Percentiles rank a stretch among this genome's conserved stretches.
These are phyloP conservation scores for Zygnema cylindricum DNA, from an alignment of 139 green algal species.

Conservation along the genomic window DNA sequence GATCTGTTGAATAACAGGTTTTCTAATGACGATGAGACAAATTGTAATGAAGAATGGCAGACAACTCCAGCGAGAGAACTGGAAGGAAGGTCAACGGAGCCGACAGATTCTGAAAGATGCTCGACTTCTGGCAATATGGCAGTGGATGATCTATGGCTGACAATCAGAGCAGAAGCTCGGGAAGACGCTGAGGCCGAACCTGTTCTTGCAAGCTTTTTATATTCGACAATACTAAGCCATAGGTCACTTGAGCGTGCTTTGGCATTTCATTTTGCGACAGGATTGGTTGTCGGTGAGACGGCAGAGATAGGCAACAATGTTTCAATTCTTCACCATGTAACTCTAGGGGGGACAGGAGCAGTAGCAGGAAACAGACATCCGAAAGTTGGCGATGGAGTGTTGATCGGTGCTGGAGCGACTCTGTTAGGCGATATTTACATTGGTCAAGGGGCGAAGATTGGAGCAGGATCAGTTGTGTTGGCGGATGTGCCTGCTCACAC, in stretches of 20 bases:
- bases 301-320: constrained; percentile 68
- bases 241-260: constrained; percentile 80
- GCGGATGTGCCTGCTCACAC: constrained; percentile 69
- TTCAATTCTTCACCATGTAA: constrained; percentile 69
- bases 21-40: too few species aligned
- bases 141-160: constrained; percentile 56
- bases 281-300: constrained; percentile 69
- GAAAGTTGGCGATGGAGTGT: constrained; percentile 64
- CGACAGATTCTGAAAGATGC: neutral
- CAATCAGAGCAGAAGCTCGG: constrained; percentile 60
- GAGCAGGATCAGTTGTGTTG: constrained; percentile 65
- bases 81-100: too few species aligned
- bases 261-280: constrained; percentile 86
- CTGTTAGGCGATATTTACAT: constrained; percentile 66
- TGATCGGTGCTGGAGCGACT: constrained; percentile 63
- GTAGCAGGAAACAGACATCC: constrained; percentile 60
- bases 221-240: constrained; percentile 93
- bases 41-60: too few species aligned
- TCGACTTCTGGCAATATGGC: neutral
- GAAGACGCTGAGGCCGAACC: constrained; percentile 77
- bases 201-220: constrained; percentile 87
- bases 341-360: constrained; percentile 64
- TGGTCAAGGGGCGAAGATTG: constrained; percentile 67
- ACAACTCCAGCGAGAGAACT: too few species aligned
- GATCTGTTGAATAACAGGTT: too few species aligned